phyloP scores from a whole-genome alignment of 306 rosid species.

The Hippophae rhamnoides region DNA sequence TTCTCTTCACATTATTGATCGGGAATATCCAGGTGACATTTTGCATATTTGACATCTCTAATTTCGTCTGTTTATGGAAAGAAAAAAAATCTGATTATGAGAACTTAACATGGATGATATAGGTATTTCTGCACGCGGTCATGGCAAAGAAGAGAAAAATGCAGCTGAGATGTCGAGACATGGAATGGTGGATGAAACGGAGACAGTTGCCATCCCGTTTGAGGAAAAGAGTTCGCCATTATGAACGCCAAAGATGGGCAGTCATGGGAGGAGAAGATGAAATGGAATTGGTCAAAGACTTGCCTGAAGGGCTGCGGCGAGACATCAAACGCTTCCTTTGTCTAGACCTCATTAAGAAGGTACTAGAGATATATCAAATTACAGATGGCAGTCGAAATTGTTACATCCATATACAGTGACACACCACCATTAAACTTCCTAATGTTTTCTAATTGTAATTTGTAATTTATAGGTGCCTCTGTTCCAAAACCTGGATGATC shows the following conservation, averaged over 20 bases:
- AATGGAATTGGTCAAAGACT: slow-evolving; percentile 75
- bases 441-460: not conserved
- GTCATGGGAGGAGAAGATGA: slow-evolving; percentile 95
- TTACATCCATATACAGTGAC: no score
- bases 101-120: not conserved
- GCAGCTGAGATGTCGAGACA: slow-evolving; percentile 90
- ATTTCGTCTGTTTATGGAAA: not conserved
- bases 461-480: slow-evolving; percentile 62
- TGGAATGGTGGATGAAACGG: slow-evolving; percentile 99
- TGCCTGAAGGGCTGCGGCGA: slow-evolving; percentile 95
- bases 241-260: slow-evolving; percentile 82
- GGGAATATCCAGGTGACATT: slow-evolving; percentile 85
- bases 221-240: slow-evolving; percentile 82
- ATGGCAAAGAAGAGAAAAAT: slow-evolving; percentile 95
- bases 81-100: slow-evolving; percentile 16
- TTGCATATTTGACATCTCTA: slow-evolving; percentile 1
- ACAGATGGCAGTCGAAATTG: not conserved
- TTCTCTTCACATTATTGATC: slow-evolving; percentile 89
- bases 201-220: slow-evolving; percentile 80
- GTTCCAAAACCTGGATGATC: slow-evolving; percentile 81
- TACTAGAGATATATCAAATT: not conserved
- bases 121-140: slow-evolving; percentile 91
- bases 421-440: no score
- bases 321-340: slow-evolving; percentile 88
- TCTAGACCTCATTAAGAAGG: slow-evolving; percentile 83